A percentile compares a stretch with the other conserved stretches of the same genome.
phyloP scores from a whole-genome alignment of 306 rosid genomes.

The Morella rubra region DNA sequence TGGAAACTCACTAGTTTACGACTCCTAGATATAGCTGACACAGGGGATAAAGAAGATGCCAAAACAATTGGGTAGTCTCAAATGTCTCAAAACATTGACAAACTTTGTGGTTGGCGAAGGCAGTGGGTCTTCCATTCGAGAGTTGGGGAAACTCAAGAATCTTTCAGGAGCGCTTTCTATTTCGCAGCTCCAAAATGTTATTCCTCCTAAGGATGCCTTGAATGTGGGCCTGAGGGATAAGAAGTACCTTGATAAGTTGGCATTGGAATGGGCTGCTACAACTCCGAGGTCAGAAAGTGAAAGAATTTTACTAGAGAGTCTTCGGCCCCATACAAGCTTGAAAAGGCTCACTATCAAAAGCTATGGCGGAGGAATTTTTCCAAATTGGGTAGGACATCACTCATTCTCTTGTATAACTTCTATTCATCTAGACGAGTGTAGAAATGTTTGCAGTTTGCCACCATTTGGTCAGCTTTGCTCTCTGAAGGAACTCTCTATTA shows the following conservation, averaged over 20 bases:
- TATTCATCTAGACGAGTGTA: too few relatives aligned
- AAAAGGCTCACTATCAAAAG: too few relatives aligned
- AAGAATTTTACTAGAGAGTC: slow-evolving; percentile 25
- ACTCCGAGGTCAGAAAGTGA: background rate
- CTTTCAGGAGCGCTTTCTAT: slow-evolving; percentile 8
- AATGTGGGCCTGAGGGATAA: slow-evolving; percentile 2
- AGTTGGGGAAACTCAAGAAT: slow-evolving; percentile 7
- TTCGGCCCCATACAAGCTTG: too few relatives aligned
- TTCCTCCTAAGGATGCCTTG: background rate
- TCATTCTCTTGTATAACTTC: too few relatives aligned
- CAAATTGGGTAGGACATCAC: too few relatives aligned
- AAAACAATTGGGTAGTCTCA: slow-evolving; percentile 11
- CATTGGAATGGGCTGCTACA: slow-evolving; percentile 14
- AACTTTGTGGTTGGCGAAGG: slow-evolving; percentile 12
- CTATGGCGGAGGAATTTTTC: too few relatives aligned
- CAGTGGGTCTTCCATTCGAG: background rate
- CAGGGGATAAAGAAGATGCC: slow-evolving; percentile 20
- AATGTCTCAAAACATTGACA: slow-evolving; percentile 24
- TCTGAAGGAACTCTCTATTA: too few relatives aligned
- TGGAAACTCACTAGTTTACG: slow-evolving; percentile 25
- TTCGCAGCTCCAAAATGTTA: slow-evolving; percentile 15
- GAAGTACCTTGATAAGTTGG: background rate
- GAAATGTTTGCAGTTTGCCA: too few relatives aligned
- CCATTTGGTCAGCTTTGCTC: too few relatives aligned
- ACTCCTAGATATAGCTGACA: slow-evolving; percentile 16